Conservation (phyloP, 768 basidiomycete genomes). For the Floccularia luteovirens region DNA sequence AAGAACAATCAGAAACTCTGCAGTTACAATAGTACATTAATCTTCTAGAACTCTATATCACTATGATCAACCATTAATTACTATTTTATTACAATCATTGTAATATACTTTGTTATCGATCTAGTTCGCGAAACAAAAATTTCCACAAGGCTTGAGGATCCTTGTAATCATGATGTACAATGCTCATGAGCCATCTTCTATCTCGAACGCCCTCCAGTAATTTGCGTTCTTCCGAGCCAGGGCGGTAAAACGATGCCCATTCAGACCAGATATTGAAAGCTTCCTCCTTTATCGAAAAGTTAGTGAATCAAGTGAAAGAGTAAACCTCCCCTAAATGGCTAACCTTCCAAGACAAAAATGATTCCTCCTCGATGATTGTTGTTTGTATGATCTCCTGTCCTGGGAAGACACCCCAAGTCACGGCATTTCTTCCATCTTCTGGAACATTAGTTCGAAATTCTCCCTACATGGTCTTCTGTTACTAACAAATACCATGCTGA, state of each 20-base stretch:
- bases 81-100: background rate
- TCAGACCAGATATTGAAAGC: slow-evolving; percentile 94
- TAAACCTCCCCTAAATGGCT: slow-evolving; percentile 3
- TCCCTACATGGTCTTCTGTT: slow-evolving; percentile 43
- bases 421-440: slow-evolving; percentile 80
- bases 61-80: too few species aligned
- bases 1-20: slow-evolving; percentile 30
- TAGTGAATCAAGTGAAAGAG: background rate
- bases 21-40: background rate
- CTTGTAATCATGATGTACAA: slow-evolving; percentile 93
- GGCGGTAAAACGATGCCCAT: slow-evolving; percentile 86
- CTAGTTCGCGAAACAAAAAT: slow-evolving; percentile 55
- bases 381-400: slow-evolving; percentile 95
- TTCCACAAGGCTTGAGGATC: slow-evolving; percentile 72
- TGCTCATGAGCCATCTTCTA: slow-evolving; percentile 82
- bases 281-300: slow-evolving; percentile 61
- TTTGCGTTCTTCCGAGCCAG: slow-evolving; percentile 60
- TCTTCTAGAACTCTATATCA: too few species aligned
- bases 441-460: slow-evolving; percentile 75
- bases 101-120: background rate
- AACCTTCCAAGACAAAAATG: slow-evolving; percentile 97
- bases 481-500: background rate
- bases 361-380: slow-evolving; percentile 92
- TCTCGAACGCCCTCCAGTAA: slow-evolving; percentile 68
- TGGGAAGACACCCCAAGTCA: slow-evolving; percentile 98